phyloP scores from a whole-genome alignment of 1,284 basidiomycete species.

The Rhodotorula sp. region DNA sequence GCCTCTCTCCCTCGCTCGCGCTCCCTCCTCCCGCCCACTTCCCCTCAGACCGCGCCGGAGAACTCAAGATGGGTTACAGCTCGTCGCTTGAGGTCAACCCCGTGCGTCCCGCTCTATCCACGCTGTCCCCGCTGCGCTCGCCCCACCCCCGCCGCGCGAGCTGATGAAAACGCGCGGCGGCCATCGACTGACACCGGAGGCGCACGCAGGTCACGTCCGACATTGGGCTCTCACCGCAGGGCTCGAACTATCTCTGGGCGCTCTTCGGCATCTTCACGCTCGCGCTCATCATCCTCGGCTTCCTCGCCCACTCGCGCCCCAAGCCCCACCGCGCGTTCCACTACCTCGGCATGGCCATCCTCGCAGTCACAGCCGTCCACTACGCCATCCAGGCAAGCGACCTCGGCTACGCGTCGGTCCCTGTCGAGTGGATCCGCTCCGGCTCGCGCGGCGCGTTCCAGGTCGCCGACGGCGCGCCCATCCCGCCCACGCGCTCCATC shows the following conservation, averaged over 20 bases:
- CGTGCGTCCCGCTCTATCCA: neutral
- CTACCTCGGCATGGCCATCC: slow-evolving; percentile 13
- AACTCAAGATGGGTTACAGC: neutral
- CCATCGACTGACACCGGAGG: neutral
- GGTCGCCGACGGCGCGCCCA: neutral
- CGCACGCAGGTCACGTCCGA: neutral
- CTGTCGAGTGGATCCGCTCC: slow-evolving; percentile 13
- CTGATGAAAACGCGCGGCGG: neutral
- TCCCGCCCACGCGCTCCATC: slow-evolving; percentile 12
- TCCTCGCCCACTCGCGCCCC: slow-evolving; percentile 7
- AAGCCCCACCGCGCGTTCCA: slow-evolving; percentile 6
- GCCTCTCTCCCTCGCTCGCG: neutral
- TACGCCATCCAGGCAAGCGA: neutral
- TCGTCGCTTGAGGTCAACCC: slow-evolving; percentile 1
- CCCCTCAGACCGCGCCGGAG: neutral
- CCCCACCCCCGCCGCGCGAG: no score
- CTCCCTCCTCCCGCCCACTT: neutral
- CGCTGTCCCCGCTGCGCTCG: neutral
- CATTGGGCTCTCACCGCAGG: neutral
- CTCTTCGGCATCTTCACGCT: slow-evolving; percentile 15
- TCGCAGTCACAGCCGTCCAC: neutral
- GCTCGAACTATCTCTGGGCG: slow-evolving; percentile 1
- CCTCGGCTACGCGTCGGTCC: slow-evolving; percentile 5
- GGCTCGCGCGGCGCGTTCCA: slow-evolving; percentile 9
- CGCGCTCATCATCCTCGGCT: neutral